These are phyloP conservation scores for Phlebopus sp. DNA, from an alignment of 1,284 basidiomycete genomes.

Conservation along the genomic window DNA sequence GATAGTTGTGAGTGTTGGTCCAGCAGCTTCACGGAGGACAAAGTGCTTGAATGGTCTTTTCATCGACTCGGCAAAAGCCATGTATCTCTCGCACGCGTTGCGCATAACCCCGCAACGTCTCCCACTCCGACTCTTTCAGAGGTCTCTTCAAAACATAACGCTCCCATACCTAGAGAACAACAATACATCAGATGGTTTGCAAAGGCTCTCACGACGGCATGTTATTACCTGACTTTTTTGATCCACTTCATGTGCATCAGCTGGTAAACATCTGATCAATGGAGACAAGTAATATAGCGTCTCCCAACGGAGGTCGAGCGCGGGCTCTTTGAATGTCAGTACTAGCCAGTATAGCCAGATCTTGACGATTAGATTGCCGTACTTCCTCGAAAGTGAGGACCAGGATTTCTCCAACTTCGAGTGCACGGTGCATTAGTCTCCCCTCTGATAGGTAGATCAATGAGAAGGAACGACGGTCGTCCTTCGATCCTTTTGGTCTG, in stretches of 20 bases:
- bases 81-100: neutral
- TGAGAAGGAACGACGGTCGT: too few species aligned
- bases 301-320: slow-evolving; percentile 2
- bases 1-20: slow-evolving; percentile 1
- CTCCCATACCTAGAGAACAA: neutral
- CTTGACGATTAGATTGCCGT: too few species aligned
- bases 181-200: too few species aligned
- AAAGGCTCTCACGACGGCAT: too few species aligned
- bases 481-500: too few species aligned
- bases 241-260: neutral
- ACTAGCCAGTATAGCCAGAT: slow-evolving; percentile 7
- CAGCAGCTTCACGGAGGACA: slow-evolving; percentile 4
- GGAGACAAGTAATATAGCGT: slow-evolving; percentile 2
- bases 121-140: slow-evolving; percentile 3
- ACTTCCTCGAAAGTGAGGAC: neutral
- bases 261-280: neutral
- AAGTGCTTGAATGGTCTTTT: neutral
- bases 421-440: slow-evolving; percentile 8
- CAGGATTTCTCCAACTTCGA: slow-evolving; percentile 4
- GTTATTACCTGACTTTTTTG: too few species aligned
- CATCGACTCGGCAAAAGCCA: neutral
- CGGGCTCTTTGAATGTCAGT: slow-evolving; percentile 6
- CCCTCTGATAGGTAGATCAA: too few species aligned
- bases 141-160: neutral
- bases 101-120: neutral